Evolutionary conservation across 2,329 filamentous ascomycete species (phyloP).

Genomic region (Pestalotiopsis sp.): DNA sequence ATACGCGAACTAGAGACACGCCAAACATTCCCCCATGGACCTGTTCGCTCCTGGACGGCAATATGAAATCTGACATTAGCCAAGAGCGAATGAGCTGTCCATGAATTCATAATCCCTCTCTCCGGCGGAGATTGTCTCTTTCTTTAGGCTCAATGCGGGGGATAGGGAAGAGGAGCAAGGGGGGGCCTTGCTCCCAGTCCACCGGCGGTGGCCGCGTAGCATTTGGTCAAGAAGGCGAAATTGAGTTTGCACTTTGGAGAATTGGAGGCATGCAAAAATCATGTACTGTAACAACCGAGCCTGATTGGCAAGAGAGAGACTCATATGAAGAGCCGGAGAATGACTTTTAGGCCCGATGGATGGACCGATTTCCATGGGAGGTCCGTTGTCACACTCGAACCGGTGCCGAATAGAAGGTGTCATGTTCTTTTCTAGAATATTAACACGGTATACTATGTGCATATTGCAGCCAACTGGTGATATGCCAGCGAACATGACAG

Average conservation of each 20-base stretch:
- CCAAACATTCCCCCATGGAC: too few species aligned
- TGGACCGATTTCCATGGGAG: neutral
- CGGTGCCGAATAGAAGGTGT: neutral
- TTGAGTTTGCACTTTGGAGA: neutral
- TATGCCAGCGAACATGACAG: too few species aligned
- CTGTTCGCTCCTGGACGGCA: neutral
- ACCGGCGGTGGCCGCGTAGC: neutral
- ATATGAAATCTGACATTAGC: neutral
- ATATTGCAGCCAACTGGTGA: too few species aligned
- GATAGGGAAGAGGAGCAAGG: neutral
- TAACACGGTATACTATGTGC: too few species aligned
- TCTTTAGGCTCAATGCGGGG: slow-evolving; percentile 33
- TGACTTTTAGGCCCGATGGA: neutral
- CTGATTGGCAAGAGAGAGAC: neutral
- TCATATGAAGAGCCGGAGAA: neutral
- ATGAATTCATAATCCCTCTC: neutral
- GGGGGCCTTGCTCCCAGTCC: neutral
- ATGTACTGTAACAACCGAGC: too few species aligned
- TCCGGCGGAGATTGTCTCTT: slow-evolving; percentile 21
- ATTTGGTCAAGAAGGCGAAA: neutral
- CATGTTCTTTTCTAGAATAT: neutral
- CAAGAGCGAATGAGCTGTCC: neutral
- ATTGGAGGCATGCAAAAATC: neutral
- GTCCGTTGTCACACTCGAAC: neutral
- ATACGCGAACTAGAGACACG: neutral